Evolutionary conservation across 108 stramenopile species (phyloP), one percentile per base, ranked within the genome.

Genomic region (Fistulifera solaris): DNA sequence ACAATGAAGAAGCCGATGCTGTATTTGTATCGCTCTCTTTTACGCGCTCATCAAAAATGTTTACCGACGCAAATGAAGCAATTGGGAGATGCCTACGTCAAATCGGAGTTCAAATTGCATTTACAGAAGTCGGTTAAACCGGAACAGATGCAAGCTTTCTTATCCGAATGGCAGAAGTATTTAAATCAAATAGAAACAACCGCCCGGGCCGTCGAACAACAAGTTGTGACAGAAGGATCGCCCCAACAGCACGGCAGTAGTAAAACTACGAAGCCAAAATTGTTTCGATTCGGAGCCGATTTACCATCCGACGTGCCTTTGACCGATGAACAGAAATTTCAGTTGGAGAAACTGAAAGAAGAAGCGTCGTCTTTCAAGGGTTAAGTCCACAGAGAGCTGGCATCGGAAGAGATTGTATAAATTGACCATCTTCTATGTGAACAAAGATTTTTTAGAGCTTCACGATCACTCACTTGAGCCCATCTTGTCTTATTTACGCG

Each of bases 21-120:
- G 11, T 56, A 56, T 19, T 54, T 87, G 17, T 87, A 83, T 57
- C 67, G 80, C 43, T 78, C 75, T 2, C 59, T 87, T 12, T 43
- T 83, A 22, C 53, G 75, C 14, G 81, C 86, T 18, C 86, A 87
- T 55, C 49, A 59, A 10, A 61, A 59, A 54, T 68, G 70, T 49
- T 50, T 87, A n/a, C 86, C 86, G n/a, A 24, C 53, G 11, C 72
- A 78, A 49, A 83, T 87, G 81, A 64, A 56, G 40, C 43, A 53
- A 25, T 54, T 87, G 8, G 86, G 86, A 14, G 86, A 87, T 63
- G 57, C 75, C 0, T 87, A 87, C 44, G 80, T 87, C 17, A 76
- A 80, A 51, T 66, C 79, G 8, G 86, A 87, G 66, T 87, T 87
- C 66, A 74, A 77, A 38, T 56, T 81, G 31, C 80, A 81, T 71